Percentiles rank a stretch among this genome's conserved stretches.
Evolutionary conservation across 2,329 filamentous ascomycete species (phyloP).

Genomic region (Metarhizium anisopliae): DNA sequence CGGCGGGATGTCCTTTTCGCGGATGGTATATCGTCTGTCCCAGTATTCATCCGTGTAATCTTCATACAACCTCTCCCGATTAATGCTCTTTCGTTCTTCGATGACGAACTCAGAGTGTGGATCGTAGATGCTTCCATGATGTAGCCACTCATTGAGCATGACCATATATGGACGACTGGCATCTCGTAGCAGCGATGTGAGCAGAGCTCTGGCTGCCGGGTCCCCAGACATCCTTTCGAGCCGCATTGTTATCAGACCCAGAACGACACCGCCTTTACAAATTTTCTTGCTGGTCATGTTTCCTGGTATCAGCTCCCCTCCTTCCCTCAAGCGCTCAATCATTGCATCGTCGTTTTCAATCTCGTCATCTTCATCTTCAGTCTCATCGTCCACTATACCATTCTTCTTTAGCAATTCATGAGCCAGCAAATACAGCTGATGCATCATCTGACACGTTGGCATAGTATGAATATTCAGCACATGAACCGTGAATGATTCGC

Average conservation of each 20-base stretch:
- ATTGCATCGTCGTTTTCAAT: slow-evolving; percentile 86
- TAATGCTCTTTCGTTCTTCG: slow-evolving; percentile 93
- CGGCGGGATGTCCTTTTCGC: slow-evolving; percentile 82
- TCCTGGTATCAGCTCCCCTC: slow-evolving; percentile 69
- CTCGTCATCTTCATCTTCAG: slow-evolving; percentile 59
- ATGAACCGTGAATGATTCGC: slow-evolving; percentile 82
- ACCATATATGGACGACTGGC: slow-evolving; percentile 91
- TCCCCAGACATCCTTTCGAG: slow-evolving; percentile 89
- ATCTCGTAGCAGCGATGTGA: slow-evolving; percentile 77
- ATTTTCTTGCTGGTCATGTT: slow-evolving; percentile 81
- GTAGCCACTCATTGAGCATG: slow-evolving; percentile 98
- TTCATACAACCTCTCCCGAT: slow-evolving; percentile 79
- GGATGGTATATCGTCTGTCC: slow-evolving; percentile 94
- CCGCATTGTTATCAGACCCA: slow-evolving; percentile 76
- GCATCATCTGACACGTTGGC: slow-evolving; percentile 82
- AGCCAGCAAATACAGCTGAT: slow-evolving; percentile 79
- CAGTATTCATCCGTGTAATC: slow-evolving; percentile 99
- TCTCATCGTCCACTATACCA: slow-evolving; percentile 73
- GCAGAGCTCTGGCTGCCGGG: slow-evolving; percentile 73
- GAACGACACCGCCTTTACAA: slow-evolving; percentile 93
- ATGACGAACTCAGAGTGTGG: slow-evolving; percentile 90
- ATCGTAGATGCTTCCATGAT: slow-evolving; percentile 91
- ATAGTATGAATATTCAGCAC: slow-evolving; percentile 87
- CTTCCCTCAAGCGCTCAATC: slow-evolving; percentile 78
- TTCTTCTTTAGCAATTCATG: slow-evolving; percentile 85